Evolutionary conservation across 2,329 filamentous ascomycete species (phyloP), one percentile per base, ranked within the genome.

Genomic region (Alternaria arborescens): DNA sequence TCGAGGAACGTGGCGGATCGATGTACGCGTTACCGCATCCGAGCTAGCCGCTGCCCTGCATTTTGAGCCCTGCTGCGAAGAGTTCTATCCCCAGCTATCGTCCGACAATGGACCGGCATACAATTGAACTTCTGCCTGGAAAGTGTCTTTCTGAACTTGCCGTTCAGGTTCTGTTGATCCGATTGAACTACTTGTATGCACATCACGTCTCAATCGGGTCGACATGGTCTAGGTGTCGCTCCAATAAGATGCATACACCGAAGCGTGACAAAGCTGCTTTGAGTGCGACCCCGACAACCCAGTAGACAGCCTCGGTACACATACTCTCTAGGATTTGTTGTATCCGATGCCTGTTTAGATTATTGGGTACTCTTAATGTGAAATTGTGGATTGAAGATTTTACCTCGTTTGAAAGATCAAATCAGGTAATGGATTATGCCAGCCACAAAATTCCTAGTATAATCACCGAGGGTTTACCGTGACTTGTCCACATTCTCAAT

Each of bases 1-100:
- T 38, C 51, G 56, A 57, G 36, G 36, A 40, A 18, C 54, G 64
- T 62, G 42, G 61, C 58, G 36, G 58, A 16, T 51, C 18, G 26
- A 38, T 44, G 10, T 32, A 44, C 60, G 52, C 62, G 18, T 63
- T 57, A 26, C 52, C 54, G 24, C 38, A 53, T 36, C 5, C 36
- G 55, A 16, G 18, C 53, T 67, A 64, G 60, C 52, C 30, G 22
- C 20, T 26, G 32, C 46, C 46, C 46, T 50, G 46, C 46, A 50
- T 50, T 52, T 52, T 16, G 14, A 43, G 55, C 30, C 30, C 30
- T 22, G 38, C n/a, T 32, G n/a, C 8, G 44, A 32, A 51, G 20
- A 30, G 18, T 10, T 41, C 46, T 14, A n/a, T 20, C 36, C 46
- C 20, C 30, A 50, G 32, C 22, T 18, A 8, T 50, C 14, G 22